Evolutionary conservation across 2,329 filamentous ascomycete genomes (phyloP), one percentile per base, ranked within the genome.

Genomic region (Fusarium kyushuense): DNA sequence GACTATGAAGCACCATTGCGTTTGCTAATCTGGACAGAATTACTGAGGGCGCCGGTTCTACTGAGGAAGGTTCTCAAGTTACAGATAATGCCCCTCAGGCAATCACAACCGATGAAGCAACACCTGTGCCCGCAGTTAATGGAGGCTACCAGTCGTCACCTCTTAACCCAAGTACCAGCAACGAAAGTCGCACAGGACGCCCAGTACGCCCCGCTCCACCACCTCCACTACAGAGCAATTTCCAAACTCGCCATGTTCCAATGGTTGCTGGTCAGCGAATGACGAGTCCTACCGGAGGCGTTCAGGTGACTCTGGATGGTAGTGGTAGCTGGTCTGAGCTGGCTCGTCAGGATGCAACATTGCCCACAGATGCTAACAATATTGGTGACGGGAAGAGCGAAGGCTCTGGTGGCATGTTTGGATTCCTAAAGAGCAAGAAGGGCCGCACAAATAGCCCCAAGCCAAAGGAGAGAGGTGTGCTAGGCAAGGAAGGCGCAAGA

Each of bases 401-500:
- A 61, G 81, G 87, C 42, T 87, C 89, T n/a, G 89, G 90, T 19
- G 93, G 94, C 53, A 95, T 97, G 86, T 90, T 98, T 69, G 92
- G 93, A 2, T 96, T 99, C 78, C 84, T 98, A 63, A 92, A 88
- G 69, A 86, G 94, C 74, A 97, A 97, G 82, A 97, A 93, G 82
- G 93, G 94, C 29, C 86, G 94, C 67, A 93, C 94, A 56, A 90
- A 94, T 79, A 97, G 94, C 77, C 96, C 96, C 2, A 97, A 97
- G 81, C 94, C 94, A 27, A 95, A 93, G 78, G 94, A 98, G 81
- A 88, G 93, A 56, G 96, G 96, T 60, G 94, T 99, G 10, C 77
- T 99, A 60, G 96, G 96, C 58, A 98, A 98, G 77, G 94, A 98
- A 78, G 96, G 96, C 17, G 94, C 96, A 13, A 86, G 96, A 76